Base-by-base conservation (phyloP, 176 grass and related monocot species). In the Hsuehochloa calcarea region DNA sequence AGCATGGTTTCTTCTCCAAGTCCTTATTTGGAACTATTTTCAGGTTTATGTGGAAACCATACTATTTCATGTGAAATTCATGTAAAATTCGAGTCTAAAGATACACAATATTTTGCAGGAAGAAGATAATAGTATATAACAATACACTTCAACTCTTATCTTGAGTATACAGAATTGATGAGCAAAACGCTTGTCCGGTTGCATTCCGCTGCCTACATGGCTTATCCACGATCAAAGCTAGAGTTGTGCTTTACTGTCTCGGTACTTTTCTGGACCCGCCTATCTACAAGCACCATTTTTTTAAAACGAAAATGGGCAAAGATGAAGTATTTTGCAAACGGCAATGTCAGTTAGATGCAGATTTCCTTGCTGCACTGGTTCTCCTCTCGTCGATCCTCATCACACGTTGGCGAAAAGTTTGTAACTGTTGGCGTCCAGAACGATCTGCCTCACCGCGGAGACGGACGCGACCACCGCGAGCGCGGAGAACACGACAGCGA, bases 351-450 rank as follows among this genome's bases (percentile, higher is more conserved):
- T 9, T 46, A n/a, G 27, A 56, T 68, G 63, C 64, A 34, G 31
- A 16, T 10, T 22, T 22, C 10, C 26, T n/a, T 12, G 35, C 37
- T 46, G 74, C 44, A 64, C 27, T 16, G 40, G 6, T 5, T 12
- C 6, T 78, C 17, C n/a, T 27, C 14, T 49, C 11, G 31, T 34
- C 26, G 16, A 40, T 25, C 16, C 6, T 31, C 31, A 25, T 93
- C 84, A 98, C 43, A 96, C 91, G 88, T 99, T 99, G 4, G 96
- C 90, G 88, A 99, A 99, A 3, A 99, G 88, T 64, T 99, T 99
- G 62, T 99, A 96, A 4, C 54, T 82, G 1, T 69, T 93, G 44
- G 96, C 93, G 68, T 99, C 96, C 17, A 96, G 79, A 26, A 51
- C 70, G 16, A 99, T 89, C 85, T 99, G 96, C 79, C 96, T 88